A percentile compares a stretch with the other conserved stretches of the same genome.
Conservation (phyloP, 331 rosid genomes). For the Quercus lobata region DNA sequence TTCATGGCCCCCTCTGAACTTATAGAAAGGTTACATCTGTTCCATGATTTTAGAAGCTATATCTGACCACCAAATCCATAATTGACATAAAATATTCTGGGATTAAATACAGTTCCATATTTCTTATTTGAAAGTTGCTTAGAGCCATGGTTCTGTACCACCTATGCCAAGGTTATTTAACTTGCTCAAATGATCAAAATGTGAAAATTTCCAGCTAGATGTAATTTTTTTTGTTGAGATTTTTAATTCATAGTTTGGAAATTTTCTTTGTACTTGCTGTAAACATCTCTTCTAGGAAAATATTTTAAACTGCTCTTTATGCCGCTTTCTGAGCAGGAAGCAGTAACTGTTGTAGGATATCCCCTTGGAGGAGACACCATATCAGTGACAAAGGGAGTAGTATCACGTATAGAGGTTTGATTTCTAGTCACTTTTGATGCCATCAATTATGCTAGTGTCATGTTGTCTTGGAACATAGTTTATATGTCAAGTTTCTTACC, state of each 20-base stretch:
- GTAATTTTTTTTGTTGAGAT: background rate
- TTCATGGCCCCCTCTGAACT: background rate
- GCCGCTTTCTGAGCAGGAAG: slow-evolving; percentile 56
- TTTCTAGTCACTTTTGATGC: slow-evolving; percentile 1
- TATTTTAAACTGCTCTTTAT: slow-evolving; percentile 6
- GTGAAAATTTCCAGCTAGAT: background rate
- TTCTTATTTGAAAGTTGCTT: background rate
- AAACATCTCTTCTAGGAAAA: slow-evolving; percentile 13
- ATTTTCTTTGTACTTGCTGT: slow-evolving; percentile 2
- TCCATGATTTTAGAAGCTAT: background rate
- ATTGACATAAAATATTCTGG: slow-evolving; percentile 2
- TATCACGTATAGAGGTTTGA: slow-evolving; percentile 95
- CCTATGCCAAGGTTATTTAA: background rate
- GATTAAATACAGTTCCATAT: background rate
- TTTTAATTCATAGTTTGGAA: background rate
- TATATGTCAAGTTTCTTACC: background rate
- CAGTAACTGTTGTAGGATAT: slow-evolving; percentile 98
- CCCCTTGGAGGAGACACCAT: slow-evolving; percentile 99
- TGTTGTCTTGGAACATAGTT: slow-evolving; percentile 8
- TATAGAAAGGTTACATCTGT: background rate
- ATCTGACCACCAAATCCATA: background rate
- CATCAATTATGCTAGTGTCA: slow-evolving; percentile 10
- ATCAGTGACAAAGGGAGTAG: slow-evolving; percentile 98
- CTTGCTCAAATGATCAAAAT: background rate
- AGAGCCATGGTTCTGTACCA: background rate